phyloP scores from a whole-genome alignment of 179 eudicot species.

The Patellifolia procumbens region DNA sequence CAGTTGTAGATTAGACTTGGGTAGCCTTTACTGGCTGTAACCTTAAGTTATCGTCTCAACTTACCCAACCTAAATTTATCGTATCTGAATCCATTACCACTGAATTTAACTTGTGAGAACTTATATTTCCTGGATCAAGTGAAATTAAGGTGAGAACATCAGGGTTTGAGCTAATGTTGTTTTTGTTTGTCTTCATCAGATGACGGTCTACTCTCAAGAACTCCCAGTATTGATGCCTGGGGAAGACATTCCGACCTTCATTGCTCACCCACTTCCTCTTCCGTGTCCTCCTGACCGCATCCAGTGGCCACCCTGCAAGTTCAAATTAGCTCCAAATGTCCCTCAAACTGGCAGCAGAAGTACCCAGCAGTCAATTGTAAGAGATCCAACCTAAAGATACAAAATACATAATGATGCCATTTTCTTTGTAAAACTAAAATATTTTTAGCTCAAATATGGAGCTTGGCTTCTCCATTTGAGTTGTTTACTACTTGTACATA shows the following conservation, averaged over 20 bases:
- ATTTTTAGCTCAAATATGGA: constrained; percentile 5
- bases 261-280: constrained; percentile 70
- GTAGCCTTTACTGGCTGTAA: no score
- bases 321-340: not conserved
- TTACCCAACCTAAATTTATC: no score
- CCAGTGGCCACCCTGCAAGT: constrained; percentile 55
- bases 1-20: no score
- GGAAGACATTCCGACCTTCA: constrained; percentile 61
- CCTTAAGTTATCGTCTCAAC: no score
- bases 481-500: constrained; percentile 14
- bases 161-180: no score
- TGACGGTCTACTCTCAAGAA: constrained; percentile 52
- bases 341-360: constrained; percentile 23
- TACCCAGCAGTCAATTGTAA: not conserved
- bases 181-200: constrained; percentile 30
- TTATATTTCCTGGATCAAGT: not conserved
- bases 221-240: constrained; percentile 85
- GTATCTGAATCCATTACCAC: no score
- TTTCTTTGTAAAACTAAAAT: not conserved
- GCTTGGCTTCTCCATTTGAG: constrained; percentile 1
- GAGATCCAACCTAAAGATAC: not conserved
- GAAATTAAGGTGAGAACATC: not conserved
- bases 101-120: no score
- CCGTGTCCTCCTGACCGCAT: constrained; percentile 65
- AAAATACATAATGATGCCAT: not conserved